Evolutionary conservation across 2,329 filamentous ascomycete genomes (phyloP), one percentile per base, ranked within the genome.

Genomic region (Orbilia javanica): DNA sequence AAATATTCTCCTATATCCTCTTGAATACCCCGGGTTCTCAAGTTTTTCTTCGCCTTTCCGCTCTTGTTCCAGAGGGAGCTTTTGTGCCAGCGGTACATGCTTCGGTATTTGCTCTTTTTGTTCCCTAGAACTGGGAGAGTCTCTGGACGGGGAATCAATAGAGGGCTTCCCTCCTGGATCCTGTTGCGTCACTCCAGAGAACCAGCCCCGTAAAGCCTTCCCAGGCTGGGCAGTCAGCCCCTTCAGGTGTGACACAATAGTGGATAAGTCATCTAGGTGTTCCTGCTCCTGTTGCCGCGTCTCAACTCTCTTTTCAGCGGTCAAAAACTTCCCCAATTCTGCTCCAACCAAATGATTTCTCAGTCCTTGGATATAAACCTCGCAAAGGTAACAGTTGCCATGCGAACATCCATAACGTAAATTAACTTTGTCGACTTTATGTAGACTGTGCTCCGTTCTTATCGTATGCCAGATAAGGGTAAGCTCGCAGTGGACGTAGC

Each of bases 231-330:
- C 20, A 15, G 70, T 74, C 1, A 67, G 11, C 11, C 70, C 70
- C 18, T 66, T 65, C 22, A 74, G 62, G 20, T 74, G 70, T 11
- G 70, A 74, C 8, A 74, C 55, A 53, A 74, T 60, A 13, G 25
- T 60, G 8, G 50, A 31, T 13, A 66, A 8, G 25, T 66, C 70
- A 39, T 65, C 48, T 18, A 20, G 3, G 18, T 52, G 34, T 27
- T 42, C 39, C 5, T 44, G 3, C 15, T 18, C 4, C 18, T 44
- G 42, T 7, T 27, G 29, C 13, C 18, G 29, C 7, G 1, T 20
- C 20, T 60, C 55, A 22, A 8, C 7, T 18, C 42, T 42, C 15
- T n/a, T 13, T 3, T 3, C 13, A 15, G 48, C 4, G 7, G 3
- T n/a, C 2, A 74, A 18, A 44, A 74, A 67, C 13, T 25, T 66